Base-by-base conservation (phyloP, 2,329 filamentous ascomycete species). In the Botrytis hyacinthi region DNA sequence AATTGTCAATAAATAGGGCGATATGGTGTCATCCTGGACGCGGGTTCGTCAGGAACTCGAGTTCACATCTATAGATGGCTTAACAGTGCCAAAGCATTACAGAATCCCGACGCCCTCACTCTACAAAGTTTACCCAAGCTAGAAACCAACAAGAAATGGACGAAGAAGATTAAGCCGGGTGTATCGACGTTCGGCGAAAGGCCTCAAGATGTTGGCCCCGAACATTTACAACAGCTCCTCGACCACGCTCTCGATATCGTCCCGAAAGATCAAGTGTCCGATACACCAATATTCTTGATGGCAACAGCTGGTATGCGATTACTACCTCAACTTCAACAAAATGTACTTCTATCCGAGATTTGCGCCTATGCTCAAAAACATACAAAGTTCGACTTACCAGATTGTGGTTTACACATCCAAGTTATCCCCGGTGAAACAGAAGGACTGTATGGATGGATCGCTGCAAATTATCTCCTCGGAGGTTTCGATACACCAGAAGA, bases 361-460 rank as follows among this genome's bases (percentile, higher is more conserved):
- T 99, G 96, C 84, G 87, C 89, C 18, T 98, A 97, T 81, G 89
- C 97, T 18, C 90, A 89, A 72, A 85, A 88, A 67, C 91, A 92
- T 73, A 95, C 95, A 1, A 84, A 90, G 6, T 98, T 99, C 79
- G 88, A 91, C 70, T 86, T 99, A 1, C 94, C 95, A n/a, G 93
- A 98, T 81, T 99, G 96, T 84, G 88, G 88, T 74, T 83, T 93
- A 57, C 94, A 98, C 80, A 91, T 99, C 26, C 95, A 98, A 82
- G 94, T 98, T 46, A 99, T 99, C 75, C 90, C 94, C 0, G 96
- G 96, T 61, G 95, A 97, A 82, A 98, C 96, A 0, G 96, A 99
- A 82, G 96, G 95, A 4, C 83, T 99, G 44, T 99, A 98, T 79
- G 96, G 96, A 57, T 99, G 96, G 96, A 92, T 99, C 78, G 95